A percentile compares a stretch with the other conserved stretches of the same genome.
Conservation (phyloP, 768 basidiomycete genomes). For the Agaricus sinodeliciosus region DNA sequence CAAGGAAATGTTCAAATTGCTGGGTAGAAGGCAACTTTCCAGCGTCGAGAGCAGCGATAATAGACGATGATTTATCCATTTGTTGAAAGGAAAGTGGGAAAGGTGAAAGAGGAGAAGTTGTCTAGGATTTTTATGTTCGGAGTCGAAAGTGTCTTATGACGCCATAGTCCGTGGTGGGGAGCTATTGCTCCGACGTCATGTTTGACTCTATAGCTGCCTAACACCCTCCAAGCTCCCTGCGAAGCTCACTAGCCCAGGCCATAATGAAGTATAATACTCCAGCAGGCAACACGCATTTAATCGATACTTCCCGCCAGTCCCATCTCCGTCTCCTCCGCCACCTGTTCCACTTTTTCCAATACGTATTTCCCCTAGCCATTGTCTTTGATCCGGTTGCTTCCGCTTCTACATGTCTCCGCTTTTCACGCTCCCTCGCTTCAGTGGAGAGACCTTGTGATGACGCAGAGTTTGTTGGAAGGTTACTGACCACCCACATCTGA, state of each 20-base stretch:
- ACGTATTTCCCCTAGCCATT: conserved; percentile 2
- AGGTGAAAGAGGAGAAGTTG: not conserved
- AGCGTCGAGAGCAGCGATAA: conserved; percentile 62
- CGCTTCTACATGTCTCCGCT: conserved; percentile 7
- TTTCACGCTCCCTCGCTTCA: conserved; percentile 1
- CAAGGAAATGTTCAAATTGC: conserved; percentile 47
- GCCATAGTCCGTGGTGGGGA: not conserved
- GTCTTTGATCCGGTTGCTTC: not conserved
- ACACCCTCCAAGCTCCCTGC: conserved; percentile 34
- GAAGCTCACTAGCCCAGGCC: conserved; percentile 62
- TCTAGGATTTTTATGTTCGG: not conserved
- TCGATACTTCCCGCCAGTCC: conserved; percentile 73
- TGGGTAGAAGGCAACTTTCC: conserved; percentile 63
- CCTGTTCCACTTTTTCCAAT: conserved; percentile 26
- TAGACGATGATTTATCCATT: conserved; percentile 60
- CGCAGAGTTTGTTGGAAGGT: conserved; percentile 42
- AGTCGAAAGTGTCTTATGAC: not conserved
- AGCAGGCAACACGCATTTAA: conserved; percentile 68
- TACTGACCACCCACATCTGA: conserved; percentile 95
- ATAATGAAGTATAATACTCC: conserved; percentile 72
- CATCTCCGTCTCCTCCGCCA: conserved; percentile 43
- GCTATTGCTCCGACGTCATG: conserved; percentile 1
- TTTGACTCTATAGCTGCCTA: not conserved
- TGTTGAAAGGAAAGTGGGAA: conserved; percentile 3
- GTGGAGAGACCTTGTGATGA: not conserved